Evolutionary conservation across 176 grass and related monocot species (phyloP).

Genomic region (Elymus sibiricus): DNA sequence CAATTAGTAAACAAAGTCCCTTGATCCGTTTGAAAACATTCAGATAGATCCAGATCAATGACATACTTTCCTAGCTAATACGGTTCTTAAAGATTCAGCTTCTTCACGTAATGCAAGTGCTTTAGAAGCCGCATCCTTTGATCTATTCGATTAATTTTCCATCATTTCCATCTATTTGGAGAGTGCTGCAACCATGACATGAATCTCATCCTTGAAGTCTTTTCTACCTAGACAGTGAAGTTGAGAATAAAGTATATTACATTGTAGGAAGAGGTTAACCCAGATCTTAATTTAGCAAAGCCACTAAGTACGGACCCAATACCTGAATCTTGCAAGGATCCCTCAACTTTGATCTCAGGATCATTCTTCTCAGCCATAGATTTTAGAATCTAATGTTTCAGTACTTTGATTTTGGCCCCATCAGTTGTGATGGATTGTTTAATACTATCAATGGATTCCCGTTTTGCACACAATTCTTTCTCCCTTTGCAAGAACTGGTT

Average conservation of each 20-base stretch:
- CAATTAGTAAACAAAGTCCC: background rate
- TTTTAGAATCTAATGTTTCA: conserved; percentile 71
- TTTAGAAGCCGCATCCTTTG: conserved; percentile 72
- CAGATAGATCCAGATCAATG: background rate
- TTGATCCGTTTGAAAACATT: background rate
- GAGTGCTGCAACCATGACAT: conserved; percentile 83
- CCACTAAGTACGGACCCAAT: background rate
- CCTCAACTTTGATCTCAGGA: conserved; percentile 86
- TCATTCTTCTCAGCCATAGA: conserved; percentile 70
- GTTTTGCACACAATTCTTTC: conserved; percentile 68
- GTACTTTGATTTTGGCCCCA: conserved; percentile 69
- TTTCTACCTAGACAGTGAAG: conserved; percentile 61
- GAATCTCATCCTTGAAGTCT: no score
- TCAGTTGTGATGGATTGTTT: conserved; percentile 59
- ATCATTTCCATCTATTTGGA: conserved; percentile 95
- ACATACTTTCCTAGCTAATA: conserved; percentile 69
- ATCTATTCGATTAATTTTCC: conserved; percentile 84
- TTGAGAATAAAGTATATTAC: conserved; percentile 20
- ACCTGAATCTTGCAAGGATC: conserved; percentile 94
- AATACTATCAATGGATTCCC: conserved; percentile 58
- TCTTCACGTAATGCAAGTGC: conserved; percentile 68
- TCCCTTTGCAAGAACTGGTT: conserved; percentile 63
- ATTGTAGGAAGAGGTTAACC: conserved; percentile 11
- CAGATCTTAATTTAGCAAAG: background rate
- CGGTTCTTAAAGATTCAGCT: conserved; percentile 59